Evolutionary conservation across 441 rosid species (phyloP).

Genomic region (Gossypium schwendimanii): DNA sequence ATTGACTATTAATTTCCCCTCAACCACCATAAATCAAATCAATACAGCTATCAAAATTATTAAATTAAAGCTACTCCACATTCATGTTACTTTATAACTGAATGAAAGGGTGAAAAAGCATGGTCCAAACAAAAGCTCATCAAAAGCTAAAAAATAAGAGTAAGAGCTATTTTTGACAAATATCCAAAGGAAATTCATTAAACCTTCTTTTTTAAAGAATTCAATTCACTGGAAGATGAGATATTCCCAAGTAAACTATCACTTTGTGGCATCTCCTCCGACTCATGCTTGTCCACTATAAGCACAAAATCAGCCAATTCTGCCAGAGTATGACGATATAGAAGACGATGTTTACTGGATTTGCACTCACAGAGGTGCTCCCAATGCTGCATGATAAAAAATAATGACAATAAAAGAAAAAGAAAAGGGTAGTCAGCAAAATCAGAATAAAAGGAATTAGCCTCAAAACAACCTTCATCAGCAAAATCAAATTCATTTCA

Average conservation of each 20-base stretch:
- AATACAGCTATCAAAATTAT: background rate
- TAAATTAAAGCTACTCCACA: background rate
- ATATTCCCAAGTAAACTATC: conserved; percentile 31
- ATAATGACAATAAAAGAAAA: too few species aligned
- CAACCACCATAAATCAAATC: background rate
- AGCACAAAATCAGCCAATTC: conserved; percentile 57
- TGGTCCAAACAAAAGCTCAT: background rate
- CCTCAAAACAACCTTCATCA: background rate
- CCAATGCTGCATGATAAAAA: conserved; percentile 69
- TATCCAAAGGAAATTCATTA: background rate
- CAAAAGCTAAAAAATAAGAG: background rate
- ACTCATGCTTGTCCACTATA: conserved; percentile 31
- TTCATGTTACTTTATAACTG: background rate
- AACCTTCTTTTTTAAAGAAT: conserved; percentile 60
- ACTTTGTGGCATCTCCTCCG: conserved; percentile 29
- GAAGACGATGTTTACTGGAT: conserved; percentile 54
- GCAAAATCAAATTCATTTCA: background rate
- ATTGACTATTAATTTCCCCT: conserved; percentile 7
- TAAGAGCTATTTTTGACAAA: background rate
- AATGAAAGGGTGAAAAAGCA: background rate
- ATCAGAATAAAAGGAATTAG: background rate
- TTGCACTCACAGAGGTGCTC: conserved; percentile 87
- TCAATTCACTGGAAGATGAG: conserved; percentile 36
- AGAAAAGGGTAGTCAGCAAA: conserved; percentile 8
- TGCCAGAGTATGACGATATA: conserved; percentile 74